Conservation (phyloP, 208 protist species). For the Trypanosoma platydactyli region DNA sequence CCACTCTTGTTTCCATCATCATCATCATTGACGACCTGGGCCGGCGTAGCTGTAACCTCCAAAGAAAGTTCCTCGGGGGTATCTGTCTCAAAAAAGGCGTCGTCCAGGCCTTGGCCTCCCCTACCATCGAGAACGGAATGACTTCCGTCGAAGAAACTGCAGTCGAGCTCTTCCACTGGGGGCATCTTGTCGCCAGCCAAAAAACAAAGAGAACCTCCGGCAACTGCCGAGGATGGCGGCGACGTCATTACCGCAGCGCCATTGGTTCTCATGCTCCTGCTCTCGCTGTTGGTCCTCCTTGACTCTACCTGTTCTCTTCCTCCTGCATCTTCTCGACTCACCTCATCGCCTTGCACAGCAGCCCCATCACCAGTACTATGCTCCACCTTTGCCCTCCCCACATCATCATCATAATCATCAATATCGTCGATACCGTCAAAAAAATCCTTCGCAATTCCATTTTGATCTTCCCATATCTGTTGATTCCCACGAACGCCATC, state of each 20-base stretch:
- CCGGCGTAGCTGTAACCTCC: not conserved
- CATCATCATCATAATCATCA: not conserved
- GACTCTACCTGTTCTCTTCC: no score
- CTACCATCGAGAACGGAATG: slow-evolving; percentile 3
- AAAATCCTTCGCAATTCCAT: slow-evolving; percentile 24
- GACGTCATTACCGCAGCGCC: not conserved
- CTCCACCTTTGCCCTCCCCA: not conserved
- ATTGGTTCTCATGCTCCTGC: not conserved
- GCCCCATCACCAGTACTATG: not conserved
- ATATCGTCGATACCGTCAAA: slow-evolving; percentile 24
- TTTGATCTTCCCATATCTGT: slow-evolving; percentile 18
- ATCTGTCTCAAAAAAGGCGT: slow-evolving; percentile 11
- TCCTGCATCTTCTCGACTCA: no score
- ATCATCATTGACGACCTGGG: not conserved
- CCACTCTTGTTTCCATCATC: not conserved
- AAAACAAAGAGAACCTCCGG: not conserved
- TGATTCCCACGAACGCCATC: not conserved
- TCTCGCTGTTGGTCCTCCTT: no score
- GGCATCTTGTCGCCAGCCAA: not conserved
- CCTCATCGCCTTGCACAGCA: not conserved
- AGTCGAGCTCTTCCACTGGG: not conserved
- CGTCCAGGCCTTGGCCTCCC: slow-evolving; percentile 5
- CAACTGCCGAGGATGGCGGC: not conserved
- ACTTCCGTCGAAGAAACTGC: not conserved
- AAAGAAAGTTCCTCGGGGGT: not conserved